These are phyloP conservation scores for Quercus rubra DNA, from an alignment of 306 rosid genomes.

Conservation along the genomic window DNA sequence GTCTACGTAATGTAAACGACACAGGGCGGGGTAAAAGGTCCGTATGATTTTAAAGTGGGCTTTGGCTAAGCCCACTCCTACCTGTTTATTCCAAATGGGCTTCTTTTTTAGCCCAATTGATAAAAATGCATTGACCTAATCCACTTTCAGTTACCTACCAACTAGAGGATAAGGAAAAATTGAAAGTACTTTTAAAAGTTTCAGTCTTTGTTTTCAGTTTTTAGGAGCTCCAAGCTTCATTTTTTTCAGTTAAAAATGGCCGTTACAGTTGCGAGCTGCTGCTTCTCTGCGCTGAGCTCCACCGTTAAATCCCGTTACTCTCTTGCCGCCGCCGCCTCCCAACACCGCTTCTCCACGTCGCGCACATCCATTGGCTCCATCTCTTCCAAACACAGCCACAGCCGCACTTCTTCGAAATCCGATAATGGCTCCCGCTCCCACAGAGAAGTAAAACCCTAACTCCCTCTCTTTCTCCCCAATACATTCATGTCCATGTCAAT, in stretches of 20 bases:
- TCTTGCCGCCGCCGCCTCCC: constrained; percentile 11
- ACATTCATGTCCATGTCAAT: neutral
- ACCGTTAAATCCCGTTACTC: constrained; percentile 48
- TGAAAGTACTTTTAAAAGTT: neutral
- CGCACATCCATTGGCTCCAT: constrained; percentile 24
- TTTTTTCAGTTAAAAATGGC: constrained; percentile 42
- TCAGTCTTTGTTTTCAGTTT: too few species aligned
- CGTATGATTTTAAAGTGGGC: neutral
- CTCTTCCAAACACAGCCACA: constrained; percentile 20
- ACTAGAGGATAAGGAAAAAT: constrained; percentile 11
- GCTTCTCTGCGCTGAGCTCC: constrained; percentile 53
- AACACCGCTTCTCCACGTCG: constrained; percentile 19
- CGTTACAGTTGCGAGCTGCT: constrained; percentile 52
- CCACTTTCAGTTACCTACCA: neutral
- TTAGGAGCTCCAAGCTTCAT: too few species aligned
- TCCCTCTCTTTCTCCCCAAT: neutral
- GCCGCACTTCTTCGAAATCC: constrained; percentile 18
- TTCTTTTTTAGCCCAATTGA: neutral
- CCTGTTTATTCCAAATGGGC: too few species aligned
- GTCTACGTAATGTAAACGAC: too few species aligned
- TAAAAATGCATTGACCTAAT: constrained; percentile 9
- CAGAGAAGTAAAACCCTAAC: constrained; percentile 27
- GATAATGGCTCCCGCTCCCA: constrained; percentile 23
- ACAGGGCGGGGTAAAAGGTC: neutral
- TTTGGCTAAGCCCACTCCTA: neutral